These are phyloP conservation scores for Rhizopus arrhizus DNA, from an alignment of 371 early-diverging fungal genomes.

Conservation along the genomic window DNA sequence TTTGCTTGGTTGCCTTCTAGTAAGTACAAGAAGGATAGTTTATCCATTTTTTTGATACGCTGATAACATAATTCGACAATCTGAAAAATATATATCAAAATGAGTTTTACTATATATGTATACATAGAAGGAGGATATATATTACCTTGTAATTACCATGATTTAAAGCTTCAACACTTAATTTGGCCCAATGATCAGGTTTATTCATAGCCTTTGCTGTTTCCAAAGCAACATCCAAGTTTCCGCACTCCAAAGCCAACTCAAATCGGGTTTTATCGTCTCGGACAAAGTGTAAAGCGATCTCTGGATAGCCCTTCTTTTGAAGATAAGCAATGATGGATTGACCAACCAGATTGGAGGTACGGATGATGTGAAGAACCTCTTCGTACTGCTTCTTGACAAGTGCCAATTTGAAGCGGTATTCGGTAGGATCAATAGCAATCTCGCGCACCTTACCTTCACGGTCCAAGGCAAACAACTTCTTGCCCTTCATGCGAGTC, in stretches of 20 bases:
- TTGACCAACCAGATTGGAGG: slow-evolving; percentile 96
- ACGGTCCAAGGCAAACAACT: slow-evolving; percentile 83
- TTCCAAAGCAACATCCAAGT: slow-evolving; percentile 90
- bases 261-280: slow-evolving; percentile 95
- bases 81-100: slow-evolving; percentile 29
- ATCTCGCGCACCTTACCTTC: slow-evolving; percentile 84
- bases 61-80: slow-evolving; percentile 91
- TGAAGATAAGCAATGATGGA: slow-evolving; percentile 97
- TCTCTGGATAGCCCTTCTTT: slow-evolving; percentile 97
- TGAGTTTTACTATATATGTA: no score
- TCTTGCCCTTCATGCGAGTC: slow-evolving; percentile 82
- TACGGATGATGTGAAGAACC: slow-evolving; percentile 92
- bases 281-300: slow-evolving; percentile 97
- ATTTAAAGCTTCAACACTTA: slow-evolving; percentile 84
- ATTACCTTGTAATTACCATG: slow-evolving; percentile 84
- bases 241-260: slow-evolving; percentile 94
- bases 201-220: slow-evolving; percentile 86
- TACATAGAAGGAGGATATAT: no score
- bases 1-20: slow-evolving; percentile 88
- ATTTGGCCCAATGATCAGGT: slow-evolving; percentile 85
- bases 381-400: slow-evolving; percentile 87
- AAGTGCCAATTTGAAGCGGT: slow-evolving; percentile 95
- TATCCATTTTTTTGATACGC: slow-evolving; percentile 84
- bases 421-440: slow-evolving; percentile 96
- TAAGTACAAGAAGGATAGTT: slow-evolving; percentile 91